Evolutionary conservation across 495 filamentous ascomycete species (phyloP), one percentile per base, ranked within the genome.

Genomic region (Pseudevernia furfuracea): DNA sequence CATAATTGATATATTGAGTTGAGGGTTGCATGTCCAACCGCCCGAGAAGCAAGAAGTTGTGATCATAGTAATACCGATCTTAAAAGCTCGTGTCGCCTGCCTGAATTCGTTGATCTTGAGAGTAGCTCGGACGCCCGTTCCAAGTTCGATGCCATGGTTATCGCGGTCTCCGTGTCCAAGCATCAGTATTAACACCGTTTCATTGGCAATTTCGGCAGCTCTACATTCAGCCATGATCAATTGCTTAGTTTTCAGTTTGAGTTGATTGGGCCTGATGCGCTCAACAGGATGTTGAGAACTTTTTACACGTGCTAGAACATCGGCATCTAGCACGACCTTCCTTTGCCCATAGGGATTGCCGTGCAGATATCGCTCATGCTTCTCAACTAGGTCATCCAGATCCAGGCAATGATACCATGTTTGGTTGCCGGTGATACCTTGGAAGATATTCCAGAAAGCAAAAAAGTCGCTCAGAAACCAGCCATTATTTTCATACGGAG

Each of bases 401-500:
- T 64, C 66, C n/a, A 66, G 61, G 61, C 60, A 63, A 23, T 69
- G 66, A 32, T 71, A 59, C 70, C 71, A 72, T n/a, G 64, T 64
- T 63, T 72, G 68, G 32, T 62, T 69, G 4, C 48, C 43, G 52
- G 69, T 64, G 58, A 67, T 34, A 41, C 65, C 68, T 28, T 66
- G 32, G 23, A 73, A 59, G 63, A 73, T 59, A 39, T 73, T 61
- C 59, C 69, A 67, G 64, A 73, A 73, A 34, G 68, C 66, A 62
- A 68, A 70, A 60, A 71, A 73, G 60, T 73, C 70, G 34, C 62
- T 66, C 32, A 69, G 65, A 30, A 71, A 69, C 70, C 71, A 72
- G 37, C 71, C 70, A 62, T 72, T 68, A n/a, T 62, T 23, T 2
- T 57, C 28, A 37, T n/a, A n/a, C n/a, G 61, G 53, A 38, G 70